Percentiles rank a stretch among this genome's conserved stretches.
These are phyloP conservation scores for Obba rivulosa DNA, from an alignment of 768 basidiomycete genomes.

Conservation along the genomic window DNA sequence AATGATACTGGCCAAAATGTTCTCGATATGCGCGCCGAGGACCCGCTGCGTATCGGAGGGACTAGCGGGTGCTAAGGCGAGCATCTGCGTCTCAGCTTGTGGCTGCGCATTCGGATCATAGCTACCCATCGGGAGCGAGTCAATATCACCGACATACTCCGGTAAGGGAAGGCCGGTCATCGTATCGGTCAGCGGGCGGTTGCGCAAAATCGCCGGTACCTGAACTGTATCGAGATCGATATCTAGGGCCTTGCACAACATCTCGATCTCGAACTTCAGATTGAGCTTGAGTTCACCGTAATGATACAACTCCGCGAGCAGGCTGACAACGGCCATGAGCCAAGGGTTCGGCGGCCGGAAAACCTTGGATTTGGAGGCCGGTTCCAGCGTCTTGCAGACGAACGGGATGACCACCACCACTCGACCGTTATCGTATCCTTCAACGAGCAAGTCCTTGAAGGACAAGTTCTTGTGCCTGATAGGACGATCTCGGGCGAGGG, in stretches of 20 bases:
- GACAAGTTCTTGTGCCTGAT: conserved; percentile 91
- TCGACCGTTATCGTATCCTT: conserved; percentile 90
- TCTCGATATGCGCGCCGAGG: conserved; percentile 75
- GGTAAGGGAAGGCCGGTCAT: conserved; percentile 59
- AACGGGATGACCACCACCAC: conserved; percentile 95
- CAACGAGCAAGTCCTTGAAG: conserved; percentile 95
- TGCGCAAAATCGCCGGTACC: conserved; percentile 77
- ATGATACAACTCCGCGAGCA: conserved; percentile 94
- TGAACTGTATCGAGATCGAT: conserved; percentile 84
- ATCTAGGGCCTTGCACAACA: conserved; percentile 87
- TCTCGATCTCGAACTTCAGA: conserved; percentile 97
- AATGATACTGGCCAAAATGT: conserved; percentile 65
- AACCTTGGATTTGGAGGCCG: conserved; percentile 82
- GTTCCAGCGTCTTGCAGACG: conserved; percentile 94
- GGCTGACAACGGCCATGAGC: conserved; percentile 91
- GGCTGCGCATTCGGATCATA: conserved; percentile 51
- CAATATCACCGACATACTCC: conserved; percentile 77
- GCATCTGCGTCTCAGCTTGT: conserved; percentile 53
- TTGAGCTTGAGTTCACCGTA: conserved; percentile 95
- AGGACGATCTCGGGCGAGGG: conserved; percentile 86
- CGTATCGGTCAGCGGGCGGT: conserved; percentile 58
- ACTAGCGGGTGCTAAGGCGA: conserved; percentile 55
- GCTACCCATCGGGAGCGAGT: conserved; percentile 69
- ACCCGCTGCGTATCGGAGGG: conserved; percentile 62
- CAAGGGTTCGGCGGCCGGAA: conserved; percentile 98